A percentile compares a stretch with the other conserved stretches of the same genome.
Evolutionary conservation across 2,329 filamentous ascomycete genomes (phyloP).

Genomic region (Colletotrichum agaves): DNA sequence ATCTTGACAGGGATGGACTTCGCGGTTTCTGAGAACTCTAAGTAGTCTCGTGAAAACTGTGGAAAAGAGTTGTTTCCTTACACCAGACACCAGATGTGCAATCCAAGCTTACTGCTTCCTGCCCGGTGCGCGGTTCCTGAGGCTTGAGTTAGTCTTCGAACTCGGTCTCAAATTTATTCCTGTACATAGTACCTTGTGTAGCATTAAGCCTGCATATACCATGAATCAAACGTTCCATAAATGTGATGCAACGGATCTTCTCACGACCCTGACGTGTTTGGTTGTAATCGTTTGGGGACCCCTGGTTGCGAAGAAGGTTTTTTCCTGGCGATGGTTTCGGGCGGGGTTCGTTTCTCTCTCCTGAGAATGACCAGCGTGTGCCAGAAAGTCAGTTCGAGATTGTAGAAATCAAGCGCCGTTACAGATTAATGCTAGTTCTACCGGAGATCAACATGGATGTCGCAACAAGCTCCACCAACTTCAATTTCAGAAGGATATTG

Average conservation of each 20-base stretch:
- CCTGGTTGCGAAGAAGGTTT: no score
- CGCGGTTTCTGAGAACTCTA: not conserved
- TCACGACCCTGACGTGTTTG: not conserved
- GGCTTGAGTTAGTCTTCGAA: conserved; percentile 3
- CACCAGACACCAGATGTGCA: conserved; percentile 32
- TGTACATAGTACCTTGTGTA: conserved; percentile 36
- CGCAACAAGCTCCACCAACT: conserved; percentile 6
- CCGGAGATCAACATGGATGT: conserved; percentile 2
- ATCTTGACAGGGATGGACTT: not conserved
- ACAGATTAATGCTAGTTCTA: not conserved
- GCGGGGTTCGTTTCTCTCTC: no score
- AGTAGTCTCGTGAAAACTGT: conserved; percentile 1
- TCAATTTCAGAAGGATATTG: conserved; percentile 2
- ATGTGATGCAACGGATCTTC: not conserved
- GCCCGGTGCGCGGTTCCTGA: conserved; percentile 23
- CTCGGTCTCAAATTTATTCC: conserved; percentile 24
- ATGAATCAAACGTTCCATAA: not conserved
- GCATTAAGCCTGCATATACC: conserved; percentile 36
- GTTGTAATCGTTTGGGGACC: no score
- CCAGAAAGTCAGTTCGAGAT: no score
- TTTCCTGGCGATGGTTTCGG: no score
- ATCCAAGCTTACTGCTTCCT: conserved; percentile 28
- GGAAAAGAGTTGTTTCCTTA: conserved; percentile 13
- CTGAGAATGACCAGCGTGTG: no score
- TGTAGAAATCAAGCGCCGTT: not conserved